These are phyloP conservation scores for Sclerotinia nivalis DNA, from an alignment of 2,329 filamentous ascomycete genomes.

Conservation along the genomic window DNA sequence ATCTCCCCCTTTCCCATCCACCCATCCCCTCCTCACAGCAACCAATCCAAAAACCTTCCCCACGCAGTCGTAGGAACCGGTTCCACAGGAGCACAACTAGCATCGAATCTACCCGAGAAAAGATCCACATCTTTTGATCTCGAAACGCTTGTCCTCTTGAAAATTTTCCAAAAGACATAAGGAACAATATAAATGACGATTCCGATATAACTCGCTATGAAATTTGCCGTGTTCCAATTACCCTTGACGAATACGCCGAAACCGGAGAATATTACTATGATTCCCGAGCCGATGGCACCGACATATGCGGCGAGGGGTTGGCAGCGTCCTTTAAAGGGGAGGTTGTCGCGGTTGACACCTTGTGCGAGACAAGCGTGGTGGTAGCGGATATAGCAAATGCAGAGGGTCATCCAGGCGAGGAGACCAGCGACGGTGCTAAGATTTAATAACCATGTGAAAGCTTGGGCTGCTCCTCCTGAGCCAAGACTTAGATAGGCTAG, in stretches of 20 bases:
- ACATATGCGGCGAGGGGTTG: constrained; percentile 58
- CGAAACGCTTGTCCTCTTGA: constrained; percentile 51
- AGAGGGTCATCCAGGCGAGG: constrained; percentile 62
- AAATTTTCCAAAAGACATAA: constrained; percentile 55
- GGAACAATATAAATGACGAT: constrained; percentile 46
- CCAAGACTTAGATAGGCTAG: constrained; percentile 67
- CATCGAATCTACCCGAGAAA: constrained; percentile 12
- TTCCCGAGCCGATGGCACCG: constrained; percentile 28
- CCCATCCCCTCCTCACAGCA: neutral
- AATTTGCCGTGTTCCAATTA: constrained; percentile 58
- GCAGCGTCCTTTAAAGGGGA: constrained; percentile 57
- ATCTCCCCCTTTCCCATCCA: too few relatives aligned
- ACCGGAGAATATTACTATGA: constrained; percentile 69
- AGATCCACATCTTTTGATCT: constrained; percentile 40
- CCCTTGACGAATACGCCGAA: constrained; percentile 63
- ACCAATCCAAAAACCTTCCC: constrained; percentile 18
- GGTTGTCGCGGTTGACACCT: constrained; percentile 49
- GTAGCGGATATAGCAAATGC: constrained; percentile 60
- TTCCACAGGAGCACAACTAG: neutral
- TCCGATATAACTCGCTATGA: constrained; percentile 62
- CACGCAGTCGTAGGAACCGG: constrained; percentile 13
- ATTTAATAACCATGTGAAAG: constrained; percentile 67
- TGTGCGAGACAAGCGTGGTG: constrained; percentile 57
- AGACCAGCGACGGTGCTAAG: constrained; percentile 64
- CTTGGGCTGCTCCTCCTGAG: constrained; percentile 48